These are phyloP conservation scores for Collybia mongolica DNA, from an alignment of 768 basidiomycete species.

Conservation along the genomic window DNA sequence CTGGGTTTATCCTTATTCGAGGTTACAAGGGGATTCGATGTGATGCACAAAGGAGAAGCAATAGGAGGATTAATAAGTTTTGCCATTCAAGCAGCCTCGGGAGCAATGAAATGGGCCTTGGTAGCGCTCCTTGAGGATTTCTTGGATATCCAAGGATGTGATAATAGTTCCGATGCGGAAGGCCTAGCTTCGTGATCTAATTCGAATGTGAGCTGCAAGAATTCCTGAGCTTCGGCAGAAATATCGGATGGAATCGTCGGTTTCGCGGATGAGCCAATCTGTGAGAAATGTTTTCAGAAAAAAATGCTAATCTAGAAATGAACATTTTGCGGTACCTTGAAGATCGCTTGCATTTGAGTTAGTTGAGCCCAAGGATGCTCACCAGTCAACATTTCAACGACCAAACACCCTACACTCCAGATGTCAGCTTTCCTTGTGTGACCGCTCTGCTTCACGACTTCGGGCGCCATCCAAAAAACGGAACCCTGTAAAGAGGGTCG, in stretches of 20 bases:
- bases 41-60: neutral
- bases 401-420: slow-evolving; percentile 93
- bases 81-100: slow-evolving; percentile 7
- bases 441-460: slow-evolving; percentile 93
- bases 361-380: slow-evolving; percentile 95
- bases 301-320: neutral
- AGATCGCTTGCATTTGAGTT: slow-evolving; percentile 99
- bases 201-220: slow-evolving; percentile 85
- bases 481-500: slow-evolving; percentile 95
- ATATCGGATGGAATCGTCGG: slow-evolving; percentile 92
- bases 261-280: slow-evolving; percentile 92
- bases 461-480: slow-evolving; percentile 99
- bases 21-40: no score
- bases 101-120: slow-evolving; percentile 7
- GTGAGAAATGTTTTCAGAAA: neutral
- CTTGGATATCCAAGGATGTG: slow-evolving; percentile 68
- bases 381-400: slow-evolving; percentile 96
- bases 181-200: slow-evolving; percentile 80
- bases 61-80: no score
- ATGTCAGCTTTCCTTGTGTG: slow-evolving; percentile 94
- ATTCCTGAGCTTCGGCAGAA: slow-evolving; percentile 82
- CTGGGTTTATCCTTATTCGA: no score
- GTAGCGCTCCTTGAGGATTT: slow-evolving; percentile 25
- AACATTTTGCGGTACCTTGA: slow-evolving; percentile 58
- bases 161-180: slow-evolving; percentile 71